Percentiles rank a stretch among this genome's conserved stretches.
Evolutionary conservation across 768 basidiomycete genomes (phyloP).

Genomic region (Suillus clintonianus): DNA sequence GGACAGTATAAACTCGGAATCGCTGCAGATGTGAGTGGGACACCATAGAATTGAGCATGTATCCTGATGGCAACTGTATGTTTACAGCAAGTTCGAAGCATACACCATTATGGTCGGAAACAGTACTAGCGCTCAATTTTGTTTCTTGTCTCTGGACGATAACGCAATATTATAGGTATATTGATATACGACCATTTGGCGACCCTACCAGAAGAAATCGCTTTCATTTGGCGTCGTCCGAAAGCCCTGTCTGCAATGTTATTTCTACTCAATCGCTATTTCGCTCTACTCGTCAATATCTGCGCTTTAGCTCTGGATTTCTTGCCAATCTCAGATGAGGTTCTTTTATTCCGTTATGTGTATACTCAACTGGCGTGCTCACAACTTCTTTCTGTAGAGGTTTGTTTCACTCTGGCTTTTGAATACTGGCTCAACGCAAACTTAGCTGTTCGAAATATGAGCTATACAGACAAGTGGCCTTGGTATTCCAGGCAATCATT

Average conservation of each 20-base stretch:
- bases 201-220: constrained; percentile 39
- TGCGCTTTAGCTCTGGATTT: constrained; percentile 30
- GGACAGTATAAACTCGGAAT: neutral
- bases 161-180: constrained; percentile 16
- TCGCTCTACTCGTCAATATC: constrained; percentile 43
- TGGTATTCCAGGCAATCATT: constrained; percentile 46
- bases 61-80: neutral
- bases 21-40: neutral
- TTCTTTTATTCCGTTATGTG: neutral
- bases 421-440: neutral
- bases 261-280: constrained; percentile 53
- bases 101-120: neutral
- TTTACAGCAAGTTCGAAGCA: neutral
- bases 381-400: constrained; percentile 5
- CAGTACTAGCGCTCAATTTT: neutral
- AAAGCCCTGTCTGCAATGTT: constrained; percentile 40
- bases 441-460: constrained; percentile 42
- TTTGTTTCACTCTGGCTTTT: neutral
- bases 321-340: constrained; percentile 14
- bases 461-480: constrained; percentile 41
- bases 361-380: neutral
- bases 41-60: no score
- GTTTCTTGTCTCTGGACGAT: neutral
- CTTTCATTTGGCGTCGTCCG: constrained; percentile 46
- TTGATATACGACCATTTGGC: constrained; percentile 32